Evolutionary conservation across 768 basidiomycete species (phyloP), one percentile per base, ranked within the genome.

Genomic region (Lentinula detonsa): DNA sequence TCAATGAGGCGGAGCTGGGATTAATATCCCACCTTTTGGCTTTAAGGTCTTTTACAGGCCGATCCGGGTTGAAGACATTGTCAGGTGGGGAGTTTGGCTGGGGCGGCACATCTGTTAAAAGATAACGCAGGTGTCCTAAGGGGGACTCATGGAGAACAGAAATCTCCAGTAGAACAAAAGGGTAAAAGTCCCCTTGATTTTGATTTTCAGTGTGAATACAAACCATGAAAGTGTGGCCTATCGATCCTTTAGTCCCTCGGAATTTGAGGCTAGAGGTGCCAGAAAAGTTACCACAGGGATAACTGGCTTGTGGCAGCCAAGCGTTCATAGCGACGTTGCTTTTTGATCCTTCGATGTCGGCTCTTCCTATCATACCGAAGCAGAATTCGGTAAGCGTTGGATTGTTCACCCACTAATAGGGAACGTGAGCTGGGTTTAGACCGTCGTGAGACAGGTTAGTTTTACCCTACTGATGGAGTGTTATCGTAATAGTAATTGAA

Each of bases 391-490:
- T 85, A 85, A 85, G 83, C 81, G 81, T 85, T 85, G 85, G 85
- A 86, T 85, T 85, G 84, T 86, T 86, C 85, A 86, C 84, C 85
- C 85, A 82, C 72, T 74, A 85, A 85, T 85, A 86, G 85, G 85
- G 83, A 86, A 85, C 80, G 81, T 85, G 85, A 85, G 84, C 85
- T 86, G 84, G 85, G 84, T 86, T 86, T 86, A 86, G 85, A 86
- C 85, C 82, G 80, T 87, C 81, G 83, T 86, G 85, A 86, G 86
- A 87, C 84, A 87, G 86, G 85, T 87, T 87, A 87, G 85, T 87
- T 87, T 86, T 87, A 87, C 85, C 84, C 85, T 87, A 85, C 84
- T 86, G 84, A 85, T 86, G 85, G 80, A 82, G 82, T 72, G 83
- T 85, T 78, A 49, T 59, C 58, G 49, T 80, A 82, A 86, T 79